Evolutionary conservation across 805 yeast genomes (phyloP).

Genomic region (Zygosaccharomyces siamensis): DNA sequence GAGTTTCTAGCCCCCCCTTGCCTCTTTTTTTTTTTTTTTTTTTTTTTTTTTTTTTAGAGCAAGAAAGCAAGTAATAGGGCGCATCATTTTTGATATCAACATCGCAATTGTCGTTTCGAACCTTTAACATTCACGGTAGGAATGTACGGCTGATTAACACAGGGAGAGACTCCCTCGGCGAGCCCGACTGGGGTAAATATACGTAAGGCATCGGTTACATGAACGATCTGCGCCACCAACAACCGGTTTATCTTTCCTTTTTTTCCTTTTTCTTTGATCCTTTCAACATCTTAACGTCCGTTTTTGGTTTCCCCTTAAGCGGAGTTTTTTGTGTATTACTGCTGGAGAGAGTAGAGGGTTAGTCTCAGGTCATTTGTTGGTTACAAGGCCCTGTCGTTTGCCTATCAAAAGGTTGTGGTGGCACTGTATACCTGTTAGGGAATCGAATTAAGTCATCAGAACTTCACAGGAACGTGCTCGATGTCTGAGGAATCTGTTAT

Average conservation of each 20-base stretch:
- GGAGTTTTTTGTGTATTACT: neutral
- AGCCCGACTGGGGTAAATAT: neutral
- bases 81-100: neutral
- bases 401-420: neutral
- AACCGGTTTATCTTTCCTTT: neutral
- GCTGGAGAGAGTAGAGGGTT: neutral
- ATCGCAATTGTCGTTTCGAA: neutral
- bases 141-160: neutral
- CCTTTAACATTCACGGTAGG: neutral
- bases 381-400: neutral
- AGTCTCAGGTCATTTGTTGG: neutral
- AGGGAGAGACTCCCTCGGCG: neutral
- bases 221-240: neutral
- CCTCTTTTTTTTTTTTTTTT: neutral
- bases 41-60: neutral
- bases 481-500: neutral
- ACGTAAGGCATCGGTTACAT: too few species aligned
- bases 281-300: neutral
- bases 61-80: slow-evolving; percentile 3
- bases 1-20: neutral
- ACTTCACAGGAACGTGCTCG: neutral
- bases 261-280: neutral
- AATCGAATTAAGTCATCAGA: neutral
- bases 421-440: neutral
- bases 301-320: neutral